A percentile compares a stretch with the other conserved stretches of the same genome.
These are phyloP conservation scores for Boletus fagicola DNA, from an alignment of 768 basidiomycete species.

Conservation along the genomic window DNA sequence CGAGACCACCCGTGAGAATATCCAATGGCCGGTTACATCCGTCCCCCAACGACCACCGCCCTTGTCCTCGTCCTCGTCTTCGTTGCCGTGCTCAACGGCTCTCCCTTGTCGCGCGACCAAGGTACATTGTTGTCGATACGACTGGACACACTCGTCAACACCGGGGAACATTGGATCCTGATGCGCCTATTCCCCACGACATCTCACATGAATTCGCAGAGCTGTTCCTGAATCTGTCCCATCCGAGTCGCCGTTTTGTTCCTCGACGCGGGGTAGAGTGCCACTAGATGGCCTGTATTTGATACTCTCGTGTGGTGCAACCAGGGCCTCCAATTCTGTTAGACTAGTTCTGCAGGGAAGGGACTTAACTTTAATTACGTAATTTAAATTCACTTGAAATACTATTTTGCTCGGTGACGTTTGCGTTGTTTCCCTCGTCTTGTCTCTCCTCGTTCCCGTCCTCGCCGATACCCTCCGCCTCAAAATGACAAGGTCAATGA, in stretches of 20 bases:
- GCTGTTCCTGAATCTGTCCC: not conserved
- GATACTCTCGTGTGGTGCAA: not conserved
- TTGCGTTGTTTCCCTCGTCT: not conserved
- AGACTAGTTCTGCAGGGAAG: not conserved
- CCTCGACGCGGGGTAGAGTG: not conserved
- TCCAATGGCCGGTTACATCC: constrained; percentile 13
- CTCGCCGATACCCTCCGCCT: not conserved
- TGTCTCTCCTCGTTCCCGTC: constrained; percentile 14
- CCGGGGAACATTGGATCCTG: not conserved
- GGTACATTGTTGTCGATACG: not conserved
- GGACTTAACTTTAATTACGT: constrained; percentile 21
- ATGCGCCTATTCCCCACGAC: not conserved
- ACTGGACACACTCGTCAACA: not conserved
- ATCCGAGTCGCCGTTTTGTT: not conserved
- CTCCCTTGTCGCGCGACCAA: not conserved
- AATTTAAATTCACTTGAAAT: constrained; percentile 15
- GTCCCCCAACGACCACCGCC: not conserved
- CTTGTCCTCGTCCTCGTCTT: not conserved
- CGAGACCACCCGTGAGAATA: constrained; percentile 30
- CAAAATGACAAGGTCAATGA: constrained; percentile 35
- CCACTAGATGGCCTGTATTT: not conserved
- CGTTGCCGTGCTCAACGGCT: not conserved
- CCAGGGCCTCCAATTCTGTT: not conserved
- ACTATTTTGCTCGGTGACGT: constrained; percentile 10
- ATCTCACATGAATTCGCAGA: not conserved